Base-by-base conservation (phyloP, 108 stramenopile genomes). In the Cylindrotheca closterium region DNA sequence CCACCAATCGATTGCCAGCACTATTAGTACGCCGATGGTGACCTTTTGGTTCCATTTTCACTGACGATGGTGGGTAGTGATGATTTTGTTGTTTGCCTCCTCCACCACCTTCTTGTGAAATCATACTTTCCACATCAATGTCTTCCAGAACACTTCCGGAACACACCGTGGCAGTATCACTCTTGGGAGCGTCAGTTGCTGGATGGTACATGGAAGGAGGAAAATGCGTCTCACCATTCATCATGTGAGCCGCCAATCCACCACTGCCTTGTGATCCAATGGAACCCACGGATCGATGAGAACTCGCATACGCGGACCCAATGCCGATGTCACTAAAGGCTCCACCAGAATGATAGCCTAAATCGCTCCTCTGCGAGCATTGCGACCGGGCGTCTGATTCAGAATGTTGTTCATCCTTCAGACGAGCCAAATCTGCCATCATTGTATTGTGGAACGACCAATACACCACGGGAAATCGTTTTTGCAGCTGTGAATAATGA, bases 161-260 rank as follows among this genome's bases (percentile, higher is more conserved):
- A 51, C 79, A 81, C 1, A 85, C 78, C 0, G 84, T 85, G 12
- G 84, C 84, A 57, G 64, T 62, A 59, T 85, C 84, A 47, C 80
- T 81, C 54, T 80, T 80, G 27, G 65, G 68, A 8, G 83, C 69
- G 46, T 84, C 83, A 17, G 68, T 49, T 18, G 78, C 50, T 5
- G 71, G 42, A 45, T 81, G 74, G 21, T 70, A 77, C 47, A 65
- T 45, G 1, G 62, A 52, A 1, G 80, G 55, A 33, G 67, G 77
- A 51, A 78, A 78, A 21, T 60, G 58, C 23, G 58, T 37, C 26
- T 60, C 68, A 3, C 68, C 68, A 42, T 34, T 70, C 12, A 70
- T 22, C 37, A 70, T 27, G 26, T 70, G 68, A 42, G 47, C 49
- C 1, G 68, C 59, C 25, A 18, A 47, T 21, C 28, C 19, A 1